A percentile compares a stretch with the other conserved stretches of the same genome.
Conservation (phyloP, 2,329 filamentous ascomycete species). For the Endocalyx cinctus region DNA sequence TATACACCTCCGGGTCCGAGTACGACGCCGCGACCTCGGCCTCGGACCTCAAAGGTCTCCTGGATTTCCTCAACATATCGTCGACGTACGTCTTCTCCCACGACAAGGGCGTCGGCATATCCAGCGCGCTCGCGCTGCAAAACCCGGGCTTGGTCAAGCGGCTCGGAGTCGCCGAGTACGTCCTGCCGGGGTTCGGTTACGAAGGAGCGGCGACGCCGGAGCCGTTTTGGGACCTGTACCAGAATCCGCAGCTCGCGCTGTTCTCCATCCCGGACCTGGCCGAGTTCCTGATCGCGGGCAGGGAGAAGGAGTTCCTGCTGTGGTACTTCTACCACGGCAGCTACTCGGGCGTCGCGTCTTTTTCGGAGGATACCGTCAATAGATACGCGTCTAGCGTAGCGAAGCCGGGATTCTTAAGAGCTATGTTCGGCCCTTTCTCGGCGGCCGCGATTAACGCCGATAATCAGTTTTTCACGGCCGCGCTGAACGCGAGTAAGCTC, state of each 20-base stretch:
- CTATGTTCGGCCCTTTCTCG: conserved; percentile 34
- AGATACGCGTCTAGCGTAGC: conserved; percentile 34
- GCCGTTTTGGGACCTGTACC: conserved; percentile 34
- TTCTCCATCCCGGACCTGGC: conserved; percentile 43
- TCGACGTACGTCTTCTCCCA: conserved; percentile 39
- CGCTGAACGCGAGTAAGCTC: conserved; percentile 20
- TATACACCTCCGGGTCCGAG: too few species aligned
- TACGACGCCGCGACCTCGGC: conserved; percentile 37
- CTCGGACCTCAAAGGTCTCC: conserved; percentile 31
- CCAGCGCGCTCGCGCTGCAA: conserved; percentile 33
- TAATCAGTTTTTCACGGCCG: conserved; percentile 29
- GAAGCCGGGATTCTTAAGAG: conserved; percentile 38
- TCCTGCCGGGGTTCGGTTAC: conserved; percentile 38
- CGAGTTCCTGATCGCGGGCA: conserved; percentile 38
- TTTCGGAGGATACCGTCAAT: conserved; percentile 34
- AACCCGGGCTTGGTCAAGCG: conserved; percentile 30
- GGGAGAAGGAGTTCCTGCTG: conserved; percentile 35
- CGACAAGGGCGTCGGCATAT: conserved; percentile 41
- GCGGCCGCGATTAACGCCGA: conserved; percentile 27
- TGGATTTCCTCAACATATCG: conserved; percentile 38
- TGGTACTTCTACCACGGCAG: conserved; percentile 44
- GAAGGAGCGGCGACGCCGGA: conserved; percentile 24
- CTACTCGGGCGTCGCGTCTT: conserved; percentile 34
- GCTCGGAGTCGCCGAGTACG: conserved; percentile 35
- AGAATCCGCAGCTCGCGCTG: conserved; percentile 38